These are phyloP conservation scores for Bassia scoparia DNA, from an alignment of 148 eudicot genomes.

Conservation along the genomic window DNA sequence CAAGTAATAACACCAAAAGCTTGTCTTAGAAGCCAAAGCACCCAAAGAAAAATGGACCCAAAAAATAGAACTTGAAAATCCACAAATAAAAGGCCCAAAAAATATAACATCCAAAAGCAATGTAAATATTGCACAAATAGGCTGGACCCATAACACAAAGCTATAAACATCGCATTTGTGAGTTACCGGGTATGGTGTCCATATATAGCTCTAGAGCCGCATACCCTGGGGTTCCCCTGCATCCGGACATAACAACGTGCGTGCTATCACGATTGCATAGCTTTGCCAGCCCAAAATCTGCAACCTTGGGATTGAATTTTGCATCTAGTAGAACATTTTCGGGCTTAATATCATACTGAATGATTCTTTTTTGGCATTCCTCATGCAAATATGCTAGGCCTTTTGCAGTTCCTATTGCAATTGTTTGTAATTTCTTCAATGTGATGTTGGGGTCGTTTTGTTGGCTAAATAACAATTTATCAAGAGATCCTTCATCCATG, in stretches of 20 bases:
- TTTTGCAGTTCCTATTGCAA: slow-evolving; percentile 33
- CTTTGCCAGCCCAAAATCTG: slow-evolving; percentile 33
- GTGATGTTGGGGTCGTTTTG: background rate
- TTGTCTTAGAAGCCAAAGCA: too few species aligned
- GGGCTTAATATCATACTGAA: slow-evolving; percentile 36
- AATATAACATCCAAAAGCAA: too few species aligned
- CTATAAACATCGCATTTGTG: slow-evolving; percentile 36
- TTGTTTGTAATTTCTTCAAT: slow-evolving; percentile 17
- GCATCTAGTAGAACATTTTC: slow-evolving; percentile 31
- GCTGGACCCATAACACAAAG: too few species aligned
- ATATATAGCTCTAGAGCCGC: slow-evolving; percentile 36
- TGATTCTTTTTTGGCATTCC: slow-evolving; percentile 29
- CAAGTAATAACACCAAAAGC: too few species aligned
- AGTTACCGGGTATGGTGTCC: slow-evolving; percentile 35
- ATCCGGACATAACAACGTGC: slow-evolving; percentile 28
- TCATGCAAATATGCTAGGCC: slow-evolving; percentile 33
- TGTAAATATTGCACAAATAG: too few species aligned
- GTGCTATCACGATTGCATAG: slow-evolving; percentile 26
- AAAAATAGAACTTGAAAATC: too few species aligned
- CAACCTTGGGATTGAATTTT: slow-evolving; percentile 26
- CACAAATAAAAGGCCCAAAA: too few species aligned
- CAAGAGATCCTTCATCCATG: slow-evolving; percentile 32
- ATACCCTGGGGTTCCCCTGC: slow-evolving; percentile 34
- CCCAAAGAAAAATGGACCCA: too few species aligned
- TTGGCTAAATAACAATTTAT: slow-evolving; percentile 13